A percentile compares a stretch with the other conserved stretches of the same genome.
These are phyloP conservation scores for Talaromyces verruculosus DNA, from an alignment of 2,329 filamentous ascomycete species.

Conservation along the genomic window DNA sequence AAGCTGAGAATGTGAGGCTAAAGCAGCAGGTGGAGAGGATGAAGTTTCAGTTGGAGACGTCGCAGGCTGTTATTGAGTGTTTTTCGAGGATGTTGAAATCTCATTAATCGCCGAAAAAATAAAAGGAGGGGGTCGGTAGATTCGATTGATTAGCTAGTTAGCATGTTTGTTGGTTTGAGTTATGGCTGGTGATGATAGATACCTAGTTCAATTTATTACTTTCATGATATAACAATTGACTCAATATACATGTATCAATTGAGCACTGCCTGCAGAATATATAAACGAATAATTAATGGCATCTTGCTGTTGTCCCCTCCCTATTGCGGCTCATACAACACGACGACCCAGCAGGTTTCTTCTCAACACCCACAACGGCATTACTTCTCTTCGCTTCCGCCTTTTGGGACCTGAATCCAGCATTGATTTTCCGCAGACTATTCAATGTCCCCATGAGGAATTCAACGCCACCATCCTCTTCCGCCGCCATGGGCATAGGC, in stretches of 20 bases:
- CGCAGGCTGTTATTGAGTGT: neutral
- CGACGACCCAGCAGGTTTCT: conserved; percentile 11
- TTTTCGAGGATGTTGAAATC: neutral
- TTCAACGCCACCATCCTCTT: conserved; percentile 39
- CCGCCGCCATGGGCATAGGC: conserved; percentile 20
- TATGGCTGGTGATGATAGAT: neutral
- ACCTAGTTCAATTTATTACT: neutral
- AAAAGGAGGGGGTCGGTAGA: neutral
- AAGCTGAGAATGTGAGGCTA: neutral
- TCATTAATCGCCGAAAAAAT: neutral
- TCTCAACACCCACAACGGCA: conserved; percentile 3
- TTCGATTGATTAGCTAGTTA: neutral
- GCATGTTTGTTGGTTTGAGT: neutral
- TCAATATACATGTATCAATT: neutral
- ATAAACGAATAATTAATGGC: neutral
- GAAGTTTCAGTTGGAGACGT: conserved; percentile 3
- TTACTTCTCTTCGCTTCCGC: neutral
- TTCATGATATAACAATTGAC: neutral
- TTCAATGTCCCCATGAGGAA: conserved; percentile 48
- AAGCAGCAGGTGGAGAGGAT: conserved; percentile 7
- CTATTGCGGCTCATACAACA: conserved; percentile 17
- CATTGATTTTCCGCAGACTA: conserved; percentile 47
- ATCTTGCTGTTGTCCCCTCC: neutral
- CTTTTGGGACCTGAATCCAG: conserved; percentile 33
- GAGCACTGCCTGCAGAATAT: neutral